A percentile compares a stretch with the other conserved stretches of the same genome.
phyloP scores from a whole-genome alignment of 352 stramenopile genomes.

The Peronospora farinosa region DNA sequence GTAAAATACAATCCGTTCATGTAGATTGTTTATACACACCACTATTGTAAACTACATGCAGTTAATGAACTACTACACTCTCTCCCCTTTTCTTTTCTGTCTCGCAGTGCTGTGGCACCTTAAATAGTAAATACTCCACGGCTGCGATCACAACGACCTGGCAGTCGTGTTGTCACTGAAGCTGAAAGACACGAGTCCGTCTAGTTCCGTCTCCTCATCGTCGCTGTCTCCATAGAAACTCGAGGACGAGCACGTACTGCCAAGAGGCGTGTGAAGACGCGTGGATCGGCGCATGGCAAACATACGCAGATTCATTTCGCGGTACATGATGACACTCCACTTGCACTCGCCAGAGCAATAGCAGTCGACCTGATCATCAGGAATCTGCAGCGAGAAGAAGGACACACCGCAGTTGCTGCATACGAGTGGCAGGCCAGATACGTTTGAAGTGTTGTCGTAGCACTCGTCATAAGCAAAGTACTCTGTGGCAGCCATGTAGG shows the following conservation, averaged over 20 bases:
- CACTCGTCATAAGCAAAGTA: slow-evolving; percentile 7
- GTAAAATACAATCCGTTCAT: slow-evolving; percentile 13
- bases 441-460: slow-evolving; percentile 7
- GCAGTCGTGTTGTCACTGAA: slow-evolving; percentile 26
- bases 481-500: slow-evolving; percentile 23
- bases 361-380: slow-evolving; percentile 57
- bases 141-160: slow-evolving; percentile 13
- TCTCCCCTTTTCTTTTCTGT: slow-evolving; percentile 1
- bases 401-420: slow-evolving; percentile 80
- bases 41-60: slow-evolving; percentile 15
- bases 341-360: slow-evolving; percentile 87
- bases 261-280: slow-evolving; percentile 6
- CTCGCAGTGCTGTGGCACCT: slow-evolving; percentile 28
- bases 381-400: slow-evolving; percentile 72
- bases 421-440: slow-evolving; percentile 67
- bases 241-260: slow-evolving; percentile 25
- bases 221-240: slow-evolving; percentile 18
- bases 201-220: slow-evolving; percentile 12
- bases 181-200: slow-evolving; percentile 10
- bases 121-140: slow-evolving; percentile 45
- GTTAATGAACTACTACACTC: slow-evolving; percentile 11
- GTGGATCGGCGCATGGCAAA: slow-evolving; percentile 34
- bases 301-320: slow-evolving; percentile 74
- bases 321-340: slow-evolving; percentile 85
- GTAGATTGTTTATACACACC: slow-evolving; percentile 11